Percentiles rank a stretch among this genome's conserved stretches.
Evolutionary conservation across 768 basidiomycete genomes (phyloP).

Genomic region (Clitopilus passeckerianus): DNA sequence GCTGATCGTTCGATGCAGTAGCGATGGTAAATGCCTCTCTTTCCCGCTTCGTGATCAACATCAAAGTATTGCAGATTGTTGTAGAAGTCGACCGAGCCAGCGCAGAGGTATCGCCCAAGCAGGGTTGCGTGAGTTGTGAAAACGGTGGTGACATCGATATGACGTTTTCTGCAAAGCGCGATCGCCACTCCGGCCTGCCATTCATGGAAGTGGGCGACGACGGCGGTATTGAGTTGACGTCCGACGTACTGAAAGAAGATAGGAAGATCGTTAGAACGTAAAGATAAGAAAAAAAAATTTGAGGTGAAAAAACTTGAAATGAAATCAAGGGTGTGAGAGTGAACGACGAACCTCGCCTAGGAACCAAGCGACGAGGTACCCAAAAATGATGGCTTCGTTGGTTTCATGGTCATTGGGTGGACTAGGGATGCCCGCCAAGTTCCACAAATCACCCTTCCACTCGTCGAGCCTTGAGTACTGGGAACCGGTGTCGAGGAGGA

Average conservation of each 20-base stretch:
- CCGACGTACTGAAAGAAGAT: slow-evolving; percentile 58
- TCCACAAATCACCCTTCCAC: slow-evolving; percentile 99
- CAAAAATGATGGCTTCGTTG: slow-evolving; percentile 96
- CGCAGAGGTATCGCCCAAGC: slow-evolving; percentile 97
- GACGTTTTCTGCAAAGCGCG: slow-evolving; percentile 90
- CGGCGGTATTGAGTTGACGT: slow-evolving; percentile 76
- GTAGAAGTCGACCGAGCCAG: slow-evolving; percentile 98
- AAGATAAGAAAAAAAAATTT: not conserved
- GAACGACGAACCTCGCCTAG: slow-evolving; percentile 79
- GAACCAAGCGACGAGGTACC: slow-evolving; percentile 99
- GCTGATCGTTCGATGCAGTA: slow-evolving; percentile 98
- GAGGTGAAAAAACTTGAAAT: not conserved
- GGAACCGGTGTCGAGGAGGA: slow-evolving; percentile 93
- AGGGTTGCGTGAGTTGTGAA: slow-evolving; percentile 99
- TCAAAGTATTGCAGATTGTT: slow-evolving; percentile 99
- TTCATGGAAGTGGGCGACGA: slow-evolving; percentile 98
- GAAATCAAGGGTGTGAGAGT: slow-evolving; percentile 3
- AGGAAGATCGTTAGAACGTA: slow-evolving; percentile 2
- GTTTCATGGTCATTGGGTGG: slow-evolving; percentile 97
- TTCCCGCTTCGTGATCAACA: slow-evolving; percentile 98
- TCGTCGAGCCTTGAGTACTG: slow-evolving; percentile 88
- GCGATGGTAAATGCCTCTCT: slow-evolving; percentile 95
- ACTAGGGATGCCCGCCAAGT: slow-evolving; percentile 94
- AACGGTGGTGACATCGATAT: slow-evolving; percentile 97
- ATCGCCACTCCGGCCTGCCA: slow-evolving; percentile 99